Conservation (phyloP, 176 grass and related monocot species). For the Canna indica region DNA sequence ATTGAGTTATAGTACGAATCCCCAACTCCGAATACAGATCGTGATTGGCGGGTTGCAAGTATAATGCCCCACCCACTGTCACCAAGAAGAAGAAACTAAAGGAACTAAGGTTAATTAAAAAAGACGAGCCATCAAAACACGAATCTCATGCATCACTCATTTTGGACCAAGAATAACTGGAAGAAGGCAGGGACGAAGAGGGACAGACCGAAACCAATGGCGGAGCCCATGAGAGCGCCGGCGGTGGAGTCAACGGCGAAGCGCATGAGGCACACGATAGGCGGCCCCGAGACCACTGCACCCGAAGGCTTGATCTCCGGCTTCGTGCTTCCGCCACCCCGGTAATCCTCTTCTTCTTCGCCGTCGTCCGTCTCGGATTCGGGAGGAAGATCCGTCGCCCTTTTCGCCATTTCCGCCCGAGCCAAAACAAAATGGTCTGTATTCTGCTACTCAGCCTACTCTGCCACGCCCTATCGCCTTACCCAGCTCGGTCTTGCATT, state of each 20-base stretch:
- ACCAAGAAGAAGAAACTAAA: not conserved
- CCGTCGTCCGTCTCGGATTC: not conserved
- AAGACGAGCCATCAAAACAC: not conserved
- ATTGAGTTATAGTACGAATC: not conserved
- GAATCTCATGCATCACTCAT: not conserved
- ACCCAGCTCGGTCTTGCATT: not conserved
- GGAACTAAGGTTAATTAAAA: not conserved
- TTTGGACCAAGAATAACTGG: not conserved
- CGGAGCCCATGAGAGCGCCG: conserved; percentile 14
- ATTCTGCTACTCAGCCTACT: not conserved
- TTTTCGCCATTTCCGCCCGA: not conserved
- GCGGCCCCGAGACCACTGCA: not conserved
- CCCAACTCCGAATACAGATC: not conserved
- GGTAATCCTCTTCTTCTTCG: not conserved
- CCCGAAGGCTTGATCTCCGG: not conserved
- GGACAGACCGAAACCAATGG: conserved; percentile 12
- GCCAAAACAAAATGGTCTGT: no score
- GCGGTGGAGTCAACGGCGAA: conserved; percentile 13
- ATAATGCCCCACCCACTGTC: not conserved
- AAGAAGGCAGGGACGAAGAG: not conserved
- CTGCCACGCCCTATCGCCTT: not conserved
- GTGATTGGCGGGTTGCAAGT: not conserved
- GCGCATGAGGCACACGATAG: conserved; percentile 1
- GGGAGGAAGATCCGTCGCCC: not conserved
- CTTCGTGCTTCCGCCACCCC: not conserved